Base-by-base conservation (phyloP, 768 basidiomycete genomes). In the Termitomyces sp. region DNA sequence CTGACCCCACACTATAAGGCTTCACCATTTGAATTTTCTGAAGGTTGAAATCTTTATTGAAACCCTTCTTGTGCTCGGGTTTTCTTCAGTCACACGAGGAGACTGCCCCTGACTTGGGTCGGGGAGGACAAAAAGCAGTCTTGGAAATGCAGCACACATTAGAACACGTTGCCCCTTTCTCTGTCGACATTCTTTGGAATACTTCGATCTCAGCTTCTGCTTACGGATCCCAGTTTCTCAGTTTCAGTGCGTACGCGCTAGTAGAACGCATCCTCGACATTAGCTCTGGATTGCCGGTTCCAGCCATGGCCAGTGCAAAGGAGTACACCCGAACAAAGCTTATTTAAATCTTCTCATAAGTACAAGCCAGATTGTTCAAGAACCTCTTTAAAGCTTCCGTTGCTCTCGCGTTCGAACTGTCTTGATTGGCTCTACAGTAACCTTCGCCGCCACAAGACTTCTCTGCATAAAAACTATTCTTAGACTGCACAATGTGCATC, bases 391-490 rank as follows among this genome's bases (percentile, higher is more conserved):
- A 37, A 50, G 17, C 42, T 31, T 28, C 43, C 50, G 50, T 35
- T 51, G 19, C 55, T 42, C n/a, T 56, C 55, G 50, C 51, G 26
- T 28, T 12, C 17, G 8, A 19, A 45, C 50, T 56, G 43, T 51
- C 50, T 37, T 44, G 23, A 47, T 23, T 15, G 46, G 33, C 28
- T 54, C 23, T 35, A 37, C 35, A 37, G 35, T 37, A 43, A 41
- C 40, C 30, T 38, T 11, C 26, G 55, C 49, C 50, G 38, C 49
- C 26, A 43, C 4, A 19, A 35, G 19, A 49, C 43, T 41, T 42
- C 19, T 50, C 30, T 38, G 49, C 26, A n/a, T 2, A 37, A 28
- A 28, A 5, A 3, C 49, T 10, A 17, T 37, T 33, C 33, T 41
- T 47, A 19, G 46, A 37, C 23, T 50, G 9, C 15, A 38, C 35